A percentile compares a stretch with the other conserved stretches of the same genome.
Evolutionary conservation across 2,329 filamentous ascomycete species (phyloP).

Genomic region (Aurifilum marmelostoma): DNA sequence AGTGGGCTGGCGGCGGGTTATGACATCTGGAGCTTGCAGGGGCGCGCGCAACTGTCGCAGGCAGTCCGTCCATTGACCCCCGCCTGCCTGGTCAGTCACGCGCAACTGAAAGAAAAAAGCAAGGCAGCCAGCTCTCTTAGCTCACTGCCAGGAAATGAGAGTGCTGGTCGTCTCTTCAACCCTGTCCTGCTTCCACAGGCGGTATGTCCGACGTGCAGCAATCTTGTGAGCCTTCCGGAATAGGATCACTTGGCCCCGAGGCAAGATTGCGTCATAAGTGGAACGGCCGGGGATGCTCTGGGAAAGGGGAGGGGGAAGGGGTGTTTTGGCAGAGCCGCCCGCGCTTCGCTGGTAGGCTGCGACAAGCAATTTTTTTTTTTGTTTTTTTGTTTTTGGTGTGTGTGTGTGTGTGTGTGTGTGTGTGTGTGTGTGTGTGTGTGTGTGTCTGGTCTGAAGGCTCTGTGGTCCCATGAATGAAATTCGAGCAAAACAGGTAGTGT

Average conservation of each 20-base stretch:
- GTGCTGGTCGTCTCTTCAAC: slow-evolving; percentile 3
- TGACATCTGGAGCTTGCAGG: slow-evolving; percentile 11
- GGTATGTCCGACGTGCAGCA: neutral
- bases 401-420: too few species aligned
- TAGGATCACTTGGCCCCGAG: slow-evolving; percentile 11
- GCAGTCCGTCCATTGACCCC: neutral
- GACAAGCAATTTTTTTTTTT: neutral
- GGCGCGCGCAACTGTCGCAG: slow-evolving; percentile 4
- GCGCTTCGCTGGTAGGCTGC: neutral
- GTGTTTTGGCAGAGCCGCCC: neutral
- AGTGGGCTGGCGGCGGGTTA: neutral
- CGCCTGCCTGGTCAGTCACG: neutral
- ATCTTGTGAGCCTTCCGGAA: neutral
- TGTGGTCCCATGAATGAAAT: neutral
- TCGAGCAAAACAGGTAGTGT: slow-evolving; percentile 16
- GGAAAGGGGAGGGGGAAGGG: neutral
- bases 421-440: too few species aligned
- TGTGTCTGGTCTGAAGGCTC: neutral
- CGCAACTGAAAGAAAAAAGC: neutral
- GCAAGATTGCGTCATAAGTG: slow-evolving; percentile 27
- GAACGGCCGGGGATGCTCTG: slow-evolving; percentile 13
- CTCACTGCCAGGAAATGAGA: slow-evolving; percentile 6
- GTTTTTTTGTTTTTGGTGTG: too few species aligned
- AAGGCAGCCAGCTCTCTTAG: neutral
- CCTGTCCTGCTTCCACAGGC: neutral